Evolutionary conservation across 1,284 basidiomycete genomes (phyloP).

Genomic region (Testicularia cyperi): DNA sequence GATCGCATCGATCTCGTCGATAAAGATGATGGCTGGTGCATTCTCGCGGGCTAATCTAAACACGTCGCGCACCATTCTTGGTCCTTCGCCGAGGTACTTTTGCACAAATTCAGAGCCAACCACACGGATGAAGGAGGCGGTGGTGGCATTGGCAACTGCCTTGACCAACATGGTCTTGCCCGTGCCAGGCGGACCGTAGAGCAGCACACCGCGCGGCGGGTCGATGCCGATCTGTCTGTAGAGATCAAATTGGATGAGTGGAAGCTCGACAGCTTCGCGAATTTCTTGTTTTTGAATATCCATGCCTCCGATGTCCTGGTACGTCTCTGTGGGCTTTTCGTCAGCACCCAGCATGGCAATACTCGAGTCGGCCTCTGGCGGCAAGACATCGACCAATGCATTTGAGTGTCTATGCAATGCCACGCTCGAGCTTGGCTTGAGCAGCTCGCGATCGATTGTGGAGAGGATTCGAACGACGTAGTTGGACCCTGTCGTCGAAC

Average conservation of each 20-base stretch:
- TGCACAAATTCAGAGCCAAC: conserved; percentile 98
- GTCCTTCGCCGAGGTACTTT: conserved; percentile 98
- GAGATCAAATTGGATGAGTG: conserved; percentile 88
- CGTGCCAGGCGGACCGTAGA: conserved; percentile 93
- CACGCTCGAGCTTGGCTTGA: conserved; percentile 95
- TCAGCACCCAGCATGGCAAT: conserved; percentile 73
- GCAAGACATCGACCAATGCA: conserved; percentile 95
- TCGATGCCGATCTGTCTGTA: conserved; percentile 99
- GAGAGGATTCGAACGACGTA: conserved; percentile 97
- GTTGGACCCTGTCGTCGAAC: conserved; percentile 95
- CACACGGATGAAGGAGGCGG: conserved; percentile 94
- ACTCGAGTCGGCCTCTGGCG: conserved; percentile 96
- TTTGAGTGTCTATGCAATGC: conserved; percentile 98
- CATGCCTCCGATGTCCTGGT: conserved; percentile 81
- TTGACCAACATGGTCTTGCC: conserved; percentile 99
- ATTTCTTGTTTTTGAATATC: conserved; percentile 99
- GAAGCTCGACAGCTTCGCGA: conserved; percentile 94
- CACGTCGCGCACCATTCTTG: conserved; percentile 98
- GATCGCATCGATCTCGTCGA: conserved; percentile 99
- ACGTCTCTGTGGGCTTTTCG: conserved; percentile 69
- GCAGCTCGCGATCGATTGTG: conserved; percentile 92
- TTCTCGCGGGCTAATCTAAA: conserved; percentile 97
- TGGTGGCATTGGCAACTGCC: conserved; percentile 95
- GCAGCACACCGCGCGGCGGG: conserved; percentile 84
- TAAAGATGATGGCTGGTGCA: conserved; percentile 97